Evolutionary conservation across 2,329 filamentous ascomycete genomes (phyloP).

Genomic region (Aspergillus jensenii): DNA sequence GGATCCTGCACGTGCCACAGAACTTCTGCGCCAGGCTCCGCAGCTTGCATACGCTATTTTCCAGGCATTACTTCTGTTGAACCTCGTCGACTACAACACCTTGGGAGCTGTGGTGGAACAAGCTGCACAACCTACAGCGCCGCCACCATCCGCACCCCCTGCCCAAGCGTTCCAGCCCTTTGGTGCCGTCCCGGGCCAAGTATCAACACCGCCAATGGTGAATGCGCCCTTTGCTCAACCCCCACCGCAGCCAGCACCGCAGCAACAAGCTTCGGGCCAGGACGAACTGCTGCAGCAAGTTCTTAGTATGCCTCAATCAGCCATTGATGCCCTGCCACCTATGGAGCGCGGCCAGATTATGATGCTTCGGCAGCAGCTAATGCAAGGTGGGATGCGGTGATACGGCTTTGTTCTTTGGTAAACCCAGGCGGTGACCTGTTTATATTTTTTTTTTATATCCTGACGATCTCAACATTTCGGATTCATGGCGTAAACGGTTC

Average conservation of each 20-base stretch:
- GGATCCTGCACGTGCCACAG: slow-evolving; percentile 79
- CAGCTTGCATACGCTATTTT: slow-evolving; percentile 95
- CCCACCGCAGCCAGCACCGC: slow-evolving; percentile 43
- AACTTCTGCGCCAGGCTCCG: slow-evolving; percentile 82
- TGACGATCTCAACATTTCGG: background rate
- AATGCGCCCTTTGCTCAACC: slow-evolving; percentile 46
- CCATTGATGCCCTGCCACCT: slow-evolving; percentile 76
- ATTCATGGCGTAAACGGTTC: slow-evolving; percentile 15
- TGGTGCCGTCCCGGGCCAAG: slow-evolving; percentile 42
- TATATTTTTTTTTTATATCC: background rate
- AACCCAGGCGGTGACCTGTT: background rate
- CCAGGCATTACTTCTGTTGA: slow-evolving; percentile 88
- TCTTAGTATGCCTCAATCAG: slow-evolving; percentile 73
- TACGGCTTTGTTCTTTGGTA: slow-evolving; percentile 4
- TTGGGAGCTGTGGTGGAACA: slow-evolving; percentile 77
- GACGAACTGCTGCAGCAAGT: slow-evolving; percentile 78
- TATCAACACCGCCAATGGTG: slow-evolving; percentile 53
- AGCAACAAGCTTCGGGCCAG: slow-evolving; percentile 56
- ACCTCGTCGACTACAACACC: slow-evolving; percentile 81
- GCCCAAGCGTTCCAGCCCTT: slow-evolving; percentile 40
- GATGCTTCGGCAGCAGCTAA: slow-evolving; percentile 67
- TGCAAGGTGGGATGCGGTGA: slow-evolving; percentile 41
- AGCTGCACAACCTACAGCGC: slow-evolving; percentile 44
- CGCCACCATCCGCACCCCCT: slow-evolving; percentile 28
- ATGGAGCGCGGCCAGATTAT: slow-evolving; percentile 77